phyloP scores from a whole-genome alignment of 2,329 filamentous ascomycete species.

The Epichloe scottii region DNA sequence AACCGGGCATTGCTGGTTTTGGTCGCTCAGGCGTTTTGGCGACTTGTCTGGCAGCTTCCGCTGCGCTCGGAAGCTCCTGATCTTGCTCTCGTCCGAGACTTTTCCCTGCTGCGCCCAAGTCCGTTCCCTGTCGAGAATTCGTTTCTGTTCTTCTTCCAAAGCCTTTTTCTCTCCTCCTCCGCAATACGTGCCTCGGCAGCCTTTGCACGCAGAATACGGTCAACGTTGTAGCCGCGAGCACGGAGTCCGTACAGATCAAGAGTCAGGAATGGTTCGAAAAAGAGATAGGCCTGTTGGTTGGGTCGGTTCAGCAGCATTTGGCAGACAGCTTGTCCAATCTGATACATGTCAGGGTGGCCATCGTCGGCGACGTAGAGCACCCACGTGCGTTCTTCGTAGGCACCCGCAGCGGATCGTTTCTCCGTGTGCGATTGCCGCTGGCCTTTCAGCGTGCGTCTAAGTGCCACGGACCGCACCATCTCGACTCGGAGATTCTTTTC shows the following conservation, averaged over 20 bases:
- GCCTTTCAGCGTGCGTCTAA: slow-evolving; percentile 64
- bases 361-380: slow-evolving; percentile 65
- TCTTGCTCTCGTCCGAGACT: slow-evolving; percentile 6
- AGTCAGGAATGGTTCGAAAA: slow-evolving; percentile 82
- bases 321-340: slow-evolving; percentile 80
- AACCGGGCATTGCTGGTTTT: slow-evolving; percentile 53
- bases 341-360: slow-evolving; percentile 67
- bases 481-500: slow-evolving; percentile 72
- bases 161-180: slow-evolving; percentile 66
- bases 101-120: slow-evolving; percentile 30
- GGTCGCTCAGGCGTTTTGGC: slow-evolving; percentile 29
- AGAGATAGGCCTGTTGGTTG: slow-evolving; percentile 78
- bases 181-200: slow-evolving; percentile 79
- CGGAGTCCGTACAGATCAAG: slow-evolving; percentile 72
- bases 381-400: slow-evolving; percentile 40
- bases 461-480: slow-evolving; percentile 63
- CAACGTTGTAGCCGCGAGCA: slow-evolving; percentile 88
- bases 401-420: slow-evolving; percentile 61
- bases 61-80: slow-evolving; percentile 11
- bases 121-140: slow-evolving; percentile 44
- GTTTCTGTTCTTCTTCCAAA: slow-evolving; percentile 58
- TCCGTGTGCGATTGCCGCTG: slow-evolving; percentile 58
- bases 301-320: slow-evolving; percentile 68
- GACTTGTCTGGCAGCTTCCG: slow-evolving; percentile 25
- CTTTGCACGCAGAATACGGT: slow-evolving; percentile 80